These are phyloP conservation scores for Colletotrichum graminicola DNA, from an alignment of 2,329 filamentous ascomycete genomes.

Conservation along the genomic window DNA sequence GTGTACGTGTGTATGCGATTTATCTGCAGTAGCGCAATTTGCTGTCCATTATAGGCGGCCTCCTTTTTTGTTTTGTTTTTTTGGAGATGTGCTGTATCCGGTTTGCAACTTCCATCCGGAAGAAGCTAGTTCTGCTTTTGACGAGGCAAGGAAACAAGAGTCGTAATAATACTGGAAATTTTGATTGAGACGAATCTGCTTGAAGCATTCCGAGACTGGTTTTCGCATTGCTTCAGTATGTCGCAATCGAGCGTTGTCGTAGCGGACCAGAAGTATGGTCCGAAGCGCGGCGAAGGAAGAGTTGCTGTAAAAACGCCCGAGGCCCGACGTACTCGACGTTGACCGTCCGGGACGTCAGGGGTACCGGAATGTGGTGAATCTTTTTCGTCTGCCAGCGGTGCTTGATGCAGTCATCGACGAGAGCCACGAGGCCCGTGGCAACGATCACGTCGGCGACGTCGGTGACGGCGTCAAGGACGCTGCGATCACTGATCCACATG, in stretches of 20 bases:
- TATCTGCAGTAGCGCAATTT: not conserved
- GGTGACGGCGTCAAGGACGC: conserved; percentile 75
- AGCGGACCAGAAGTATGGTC: conserved; percentile 54
- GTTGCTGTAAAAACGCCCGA: conserved; percentile 53
- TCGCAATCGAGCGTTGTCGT: conserved; percentile 52
- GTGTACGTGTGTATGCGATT: not conserved
- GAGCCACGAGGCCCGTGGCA: conserved; percentile 86
- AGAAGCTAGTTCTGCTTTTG: not conserved
- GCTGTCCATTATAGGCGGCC: not conserved
- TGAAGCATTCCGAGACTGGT: not conserved
- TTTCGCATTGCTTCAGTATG: conserved; percentile 48
- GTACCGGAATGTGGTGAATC: conserved; percentile 53
- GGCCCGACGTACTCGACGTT: conserved; percentile 49
- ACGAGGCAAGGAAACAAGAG: not conserved
- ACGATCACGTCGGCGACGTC: conserved; percentile 92
- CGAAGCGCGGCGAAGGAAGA: conserved; percentile 58
- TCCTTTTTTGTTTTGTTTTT: not conserved
- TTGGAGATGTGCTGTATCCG: conserved; percentile 9
- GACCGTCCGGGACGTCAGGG: conserved; percentile 49
- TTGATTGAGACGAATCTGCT: not conserved
- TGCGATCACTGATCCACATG: conserved; percentile 87
- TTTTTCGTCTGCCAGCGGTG: conserved; percentile 74
- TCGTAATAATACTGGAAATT: not conserved
- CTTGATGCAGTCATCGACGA: conserved; percentile 94
- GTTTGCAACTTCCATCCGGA: not conserved